A percentile compares a stretch with the other conserved stretches of the same genome.
phyloP scores from a whole-genome alignment of 768 basidiomycete species.

The Tephrocybe sp. region DNA sequence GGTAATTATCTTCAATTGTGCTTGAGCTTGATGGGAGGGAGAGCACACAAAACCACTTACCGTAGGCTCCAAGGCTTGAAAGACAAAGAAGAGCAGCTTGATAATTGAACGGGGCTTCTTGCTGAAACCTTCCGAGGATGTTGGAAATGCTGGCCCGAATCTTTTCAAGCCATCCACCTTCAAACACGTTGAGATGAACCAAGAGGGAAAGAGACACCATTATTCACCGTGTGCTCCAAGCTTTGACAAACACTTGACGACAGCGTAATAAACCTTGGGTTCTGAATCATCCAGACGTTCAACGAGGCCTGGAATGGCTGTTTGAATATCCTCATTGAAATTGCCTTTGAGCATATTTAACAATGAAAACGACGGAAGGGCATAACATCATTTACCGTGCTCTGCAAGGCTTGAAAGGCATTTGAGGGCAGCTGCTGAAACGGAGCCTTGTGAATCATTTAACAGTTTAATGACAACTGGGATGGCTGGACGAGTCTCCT shows the following conservation, averaged over 20 bases:
- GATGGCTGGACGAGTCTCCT: not conserved
- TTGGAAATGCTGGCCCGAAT: too few relatives aligned
- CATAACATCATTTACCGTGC: not conserved
- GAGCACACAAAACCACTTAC: too few relatives aligned
- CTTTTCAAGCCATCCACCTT: too few relatives aligned
- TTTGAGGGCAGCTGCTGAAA: not conserved
- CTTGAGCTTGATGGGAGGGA: too few relatives aligned
- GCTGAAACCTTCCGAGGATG: too few relatives aligned
- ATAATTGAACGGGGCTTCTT: too few relatives aligned
- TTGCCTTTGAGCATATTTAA: not conserved
- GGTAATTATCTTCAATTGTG: not conserved
- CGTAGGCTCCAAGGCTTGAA: too few relatives aligned
- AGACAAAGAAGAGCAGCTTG: too few relatives aligned
- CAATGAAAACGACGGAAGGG: too few relatives aligned
- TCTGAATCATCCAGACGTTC: not conserved
- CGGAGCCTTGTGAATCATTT: not conserved
- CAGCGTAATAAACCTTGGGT: not conserved
- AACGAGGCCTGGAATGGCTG: not conserved
- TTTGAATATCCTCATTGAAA: not conserved
- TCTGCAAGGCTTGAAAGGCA: not conserved
- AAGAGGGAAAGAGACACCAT: not conserved
- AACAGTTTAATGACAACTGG: not conserved
- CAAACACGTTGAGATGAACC: too few relatives aligned
- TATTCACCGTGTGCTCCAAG: too few relatives aligned
- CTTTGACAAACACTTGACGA: not conserved